Conservation (phyloP, 2,329 filamentous ascomycete species). For the Penicillium janthinellum region DNA sequence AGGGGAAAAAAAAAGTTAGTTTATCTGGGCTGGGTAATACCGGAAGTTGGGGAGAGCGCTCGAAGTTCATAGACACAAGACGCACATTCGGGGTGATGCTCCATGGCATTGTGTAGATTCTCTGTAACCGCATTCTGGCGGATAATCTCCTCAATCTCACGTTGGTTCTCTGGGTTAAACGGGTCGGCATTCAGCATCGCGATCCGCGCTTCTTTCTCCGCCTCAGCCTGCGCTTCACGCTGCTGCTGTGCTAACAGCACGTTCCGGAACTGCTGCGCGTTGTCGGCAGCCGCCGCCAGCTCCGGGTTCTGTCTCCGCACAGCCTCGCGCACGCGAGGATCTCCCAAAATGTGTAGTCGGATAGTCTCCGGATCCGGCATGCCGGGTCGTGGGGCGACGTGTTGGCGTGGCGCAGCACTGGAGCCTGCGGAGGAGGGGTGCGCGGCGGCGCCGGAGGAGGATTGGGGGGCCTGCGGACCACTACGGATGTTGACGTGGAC, state of each 20-base stretch:
- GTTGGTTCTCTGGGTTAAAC: slow-evolving; percentile 89
- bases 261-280: slow-evolving; percentile 74
- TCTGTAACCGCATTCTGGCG: slow-evolving; percentile 91
- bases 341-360: slow-evolving; percentile 78
- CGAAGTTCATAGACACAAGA: slow-evolving; percentile 10
- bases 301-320: slow-evolving; percentile 73
- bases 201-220: slow-evolving; percentile 79
- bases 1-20: no score
- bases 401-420: slow-evolving; percentile 33
- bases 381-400: slow-evolving; percentile 32
- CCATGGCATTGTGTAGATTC: slow-evolving; percentile 94
- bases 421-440: slow-evolving; percentile 30
- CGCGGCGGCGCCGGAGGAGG: slow-evolving; percentile 5
- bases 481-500: slow-evolving; percentile 65
- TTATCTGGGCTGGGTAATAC: no score
- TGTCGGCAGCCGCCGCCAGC: slow-evolving; percentile 73
- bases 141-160: slow-evolving; percentile 95
- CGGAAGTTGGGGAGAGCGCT: no score
- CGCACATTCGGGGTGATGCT: slow-evolving; percentile 93
- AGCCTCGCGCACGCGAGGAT: slow-evolving; percentile 71
- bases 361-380: slow-evolving; percentile 73
- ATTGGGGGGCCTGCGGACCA: slow-evolving; percentile 29
- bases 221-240: slow-evolving; percentile 70
- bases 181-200: slow-evolving; percentile 87
- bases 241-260: slow-evolving; percentile 69